Evolutionary conservation across 371 early-diverging fungal genomes (phyloP), one percentile per base, ranked within the genome.

Genomic region (Chytridium lagenaria): DNA sequence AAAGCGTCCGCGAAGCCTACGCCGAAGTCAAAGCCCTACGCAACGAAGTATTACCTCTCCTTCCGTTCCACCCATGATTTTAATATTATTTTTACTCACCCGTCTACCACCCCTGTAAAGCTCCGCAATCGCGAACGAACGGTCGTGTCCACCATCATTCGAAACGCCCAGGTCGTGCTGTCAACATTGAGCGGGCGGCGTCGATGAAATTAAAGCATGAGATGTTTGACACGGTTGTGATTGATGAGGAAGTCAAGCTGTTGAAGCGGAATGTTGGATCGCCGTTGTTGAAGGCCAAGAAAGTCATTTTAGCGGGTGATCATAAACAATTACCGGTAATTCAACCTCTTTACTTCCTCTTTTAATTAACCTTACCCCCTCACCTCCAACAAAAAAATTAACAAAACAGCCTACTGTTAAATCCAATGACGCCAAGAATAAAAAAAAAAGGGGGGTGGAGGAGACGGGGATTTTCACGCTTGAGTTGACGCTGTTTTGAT

Each of bases 271-370:
- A 85, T 92, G 94, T 75, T 97, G 95, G 95, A 92, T 98, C 59
- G 94, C 95, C 0, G n/a, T 85, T 93, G 22, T 77, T 88, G 36
- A 92, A 92, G 75, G 91, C 90, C 1, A 87, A 89, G 36, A 90
- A 89, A 64, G 87, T 96, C 1, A 89, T 99, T 50, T 81, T 99
- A 26, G 97, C 96, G 28, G 99, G 99, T 7, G 99, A 98, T 82
- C 98, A 95, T 76, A 84, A 90, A 50, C 99, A 99, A 76, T 81
- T 99, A 37, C 93, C 95, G 3, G 81, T 79, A 63, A 57, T 64
- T 65, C 38, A 30, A 31, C 36, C 49, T 75, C 30, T 61, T 40
- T 65, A 36, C 67, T 52, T 69, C 59, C 1, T 37, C 10, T 26
- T 33, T 33, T 1, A n/a, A n/a, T n/a, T n/a, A n/a, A n/a, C n/a